Conservation (phyloP, 78 protist species). For the Carpediemonas membranifera region DNA sequence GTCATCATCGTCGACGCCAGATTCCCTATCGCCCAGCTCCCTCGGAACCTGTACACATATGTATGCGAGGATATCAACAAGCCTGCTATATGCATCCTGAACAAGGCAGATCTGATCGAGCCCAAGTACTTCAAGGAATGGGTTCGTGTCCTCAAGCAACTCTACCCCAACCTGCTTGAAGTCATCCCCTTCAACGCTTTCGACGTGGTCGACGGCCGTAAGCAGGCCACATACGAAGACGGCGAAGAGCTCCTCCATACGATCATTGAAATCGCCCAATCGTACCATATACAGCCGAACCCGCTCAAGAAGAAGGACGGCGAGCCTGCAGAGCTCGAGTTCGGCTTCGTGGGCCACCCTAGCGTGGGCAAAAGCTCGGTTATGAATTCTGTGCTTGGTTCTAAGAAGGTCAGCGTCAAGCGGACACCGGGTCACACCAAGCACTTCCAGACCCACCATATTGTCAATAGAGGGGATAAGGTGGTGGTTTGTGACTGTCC, state of each 20-base stretch:
- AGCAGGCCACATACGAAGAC: too few relatives aligned
- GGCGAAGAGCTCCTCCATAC: neutral
- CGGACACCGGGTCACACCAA: slow-evolving; percentile 81
- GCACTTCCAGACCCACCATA: slow-evolving; percentile 61
- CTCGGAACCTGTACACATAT: slow-evolving; percentile 20
- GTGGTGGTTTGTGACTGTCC: slow-evolving; percentile 70
- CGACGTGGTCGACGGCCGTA: neutral
- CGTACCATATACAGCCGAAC: neutral
- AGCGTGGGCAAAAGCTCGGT: slow-evolving; percentile 63
- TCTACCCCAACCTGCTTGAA: neutral
- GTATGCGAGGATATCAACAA: slow-evolving; percentile 24
- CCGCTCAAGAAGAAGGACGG: neutral
- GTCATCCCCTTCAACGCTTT: neutral
- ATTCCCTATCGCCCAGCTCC: slow-evolving; percentile 64
- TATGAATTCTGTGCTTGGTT: slow-evolving; percentile 61
- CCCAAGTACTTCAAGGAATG: neutral
- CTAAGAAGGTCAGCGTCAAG: slow-evolving; percentile 43
- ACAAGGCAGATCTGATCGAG: slow-evolving; percentile 16
- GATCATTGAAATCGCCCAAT: neutral
- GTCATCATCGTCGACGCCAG: slow-evolving; percentile 60
- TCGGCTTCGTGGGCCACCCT: slow-evolving; percentile 70
- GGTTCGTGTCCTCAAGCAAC: neutral
- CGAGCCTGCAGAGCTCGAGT: neutral
- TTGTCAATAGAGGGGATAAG: slow-evolving; percentile 9
- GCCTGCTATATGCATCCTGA: slow-evolving; percentile 56